Conservation (phyloP, 768 basidiomycete genomes). For the Dendrothele bispora region DNA sequence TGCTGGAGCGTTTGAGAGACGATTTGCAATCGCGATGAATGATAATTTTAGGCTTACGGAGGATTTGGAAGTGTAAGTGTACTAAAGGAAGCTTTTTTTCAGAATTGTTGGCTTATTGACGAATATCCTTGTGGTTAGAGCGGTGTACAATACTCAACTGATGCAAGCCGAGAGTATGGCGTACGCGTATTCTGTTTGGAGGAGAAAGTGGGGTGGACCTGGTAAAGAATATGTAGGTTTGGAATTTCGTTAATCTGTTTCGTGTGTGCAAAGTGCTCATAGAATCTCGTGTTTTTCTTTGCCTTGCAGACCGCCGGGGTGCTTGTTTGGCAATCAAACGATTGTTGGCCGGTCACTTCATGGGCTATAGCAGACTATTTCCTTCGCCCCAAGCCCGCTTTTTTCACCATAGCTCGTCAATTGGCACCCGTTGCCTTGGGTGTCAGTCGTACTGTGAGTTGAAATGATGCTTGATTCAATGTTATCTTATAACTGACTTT, state of each 20-base stretch:
- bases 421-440: constrained; percentile 61
- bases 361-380: constrained; percentile 93
- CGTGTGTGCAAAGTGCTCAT: not conserved
- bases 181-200: constrained; percentile 81
- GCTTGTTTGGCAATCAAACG: constrained; percentile 88
- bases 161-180: constrained; percentile 88
- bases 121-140: constrained; percentile 36
- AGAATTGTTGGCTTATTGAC: not conserved
- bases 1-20: constrained; percentile 51
- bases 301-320: constrained; percentile 74
- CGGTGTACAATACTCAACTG: constrained; percentile 83
- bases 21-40: constrained; percentile 58
- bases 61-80: constrained; percentile 44
- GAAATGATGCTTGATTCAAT: not conserved
- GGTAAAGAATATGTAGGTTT: constrained; percentile 65
- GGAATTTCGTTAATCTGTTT: not conserved
- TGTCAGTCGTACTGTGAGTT: constrained; percentile 33
- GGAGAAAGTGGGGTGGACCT: constrained; percentile 76
- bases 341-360: constrained; percentile 87
- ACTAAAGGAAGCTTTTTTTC: not conserved
- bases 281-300: too few species aligned
- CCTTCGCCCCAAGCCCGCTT: constrained; percentile 80
- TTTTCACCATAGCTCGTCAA: constrained; percentile 76
- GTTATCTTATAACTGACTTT: constrained; percentile 21
- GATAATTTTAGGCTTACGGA: constrained; percentile 51